These are phyloP conservation scores for Coleophoma cylindrospora DNA, from an alignment of 2,329 filamentous ascomycete species.

Conservation along the genomic window DNA sequence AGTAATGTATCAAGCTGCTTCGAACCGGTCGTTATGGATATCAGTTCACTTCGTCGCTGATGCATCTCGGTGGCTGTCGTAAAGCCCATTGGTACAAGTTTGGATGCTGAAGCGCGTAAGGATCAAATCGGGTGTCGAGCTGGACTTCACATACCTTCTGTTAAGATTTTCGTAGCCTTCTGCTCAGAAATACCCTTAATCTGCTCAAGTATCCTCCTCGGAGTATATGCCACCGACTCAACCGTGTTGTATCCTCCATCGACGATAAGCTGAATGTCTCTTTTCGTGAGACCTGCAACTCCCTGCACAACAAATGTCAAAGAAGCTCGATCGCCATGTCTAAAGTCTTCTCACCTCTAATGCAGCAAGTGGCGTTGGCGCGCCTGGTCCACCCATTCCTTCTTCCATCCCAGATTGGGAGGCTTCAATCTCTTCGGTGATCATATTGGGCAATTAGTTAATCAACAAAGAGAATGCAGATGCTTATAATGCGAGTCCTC, in stretches of 20 bases:
- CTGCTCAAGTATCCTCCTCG: slow-evolving; percentile 79
- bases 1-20: slow-evolving; percentile 95
- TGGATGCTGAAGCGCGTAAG: slow-evolving; percentile 59
- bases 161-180: slow-evolving; percentile 87
- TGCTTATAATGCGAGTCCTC: background rate
- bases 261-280: slow-evolving; percentile 88
- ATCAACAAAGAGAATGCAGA: too few species aligned
- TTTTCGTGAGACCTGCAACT: slow-evolving; percentile 81
- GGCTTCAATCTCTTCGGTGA: slow-evolving; percentile 39
- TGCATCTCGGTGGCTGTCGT: slow-evolving; percentile 99
- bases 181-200: slow-evolving; percentile 98
- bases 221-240: slow-evolving; percentile 89
- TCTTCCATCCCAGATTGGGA: slow-evolving; percentile 74
- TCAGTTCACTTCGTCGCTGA: slow-evolving; percentile 89
- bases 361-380: slow-evolving; percentile 81
- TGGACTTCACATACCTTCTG: slow-evolving; percentile 60
- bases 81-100: slow-evolving; percentile 97
- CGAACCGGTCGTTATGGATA: slow-evolving; percentile 95
- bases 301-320: slow-evolving; percentile 51
- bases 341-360: slow-evolving; percentile 63
- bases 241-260: slow-evolving; percentile 95
- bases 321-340: background rate
- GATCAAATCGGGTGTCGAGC: background rate
- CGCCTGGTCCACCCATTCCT: slow-evolving; percentile 74
- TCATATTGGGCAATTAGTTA: slow-evolving; percentile 14